phyloP scores from a whole-genome alignment of 257 asterid genomes.

The Lantana camara region DNA sequence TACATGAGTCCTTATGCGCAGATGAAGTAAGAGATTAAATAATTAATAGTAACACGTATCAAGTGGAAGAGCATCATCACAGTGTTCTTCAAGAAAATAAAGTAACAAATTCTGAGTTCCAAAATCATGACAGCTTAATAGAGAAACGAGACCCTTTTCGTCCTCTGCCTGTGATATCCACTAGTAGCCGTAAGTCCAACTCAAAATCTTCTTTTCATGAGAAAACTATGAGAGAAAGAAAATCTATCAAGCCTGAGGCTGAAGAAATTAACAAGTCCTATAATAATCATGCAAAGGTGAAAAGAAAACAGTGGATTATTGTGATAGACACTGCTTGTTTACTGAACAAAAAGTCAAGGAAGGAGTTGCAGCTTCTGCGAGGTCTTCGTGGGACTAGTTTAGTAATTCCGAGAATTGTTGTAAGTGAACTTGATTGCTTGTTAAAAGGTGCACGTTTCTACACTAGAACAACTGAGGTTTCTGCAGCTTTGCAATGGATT shows the following conservation, averaged over 20 bases:
- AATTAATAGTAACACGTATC: slow-evolving; percentile 28
- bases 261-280: slow-evolving; percentile 26
- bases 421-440: slow-evolving; percentile 88
- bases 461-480: slow-evolving; percentile 60
- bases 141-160: slow-evolving; percentile 55
- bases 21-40: too few species aligned
- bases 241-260: slow-evolving; percentile 29
- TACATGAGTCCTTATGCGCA: too few species aligned
- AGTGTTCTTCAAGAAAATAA: slow-evolving; percentile 41
- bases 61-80: slow-evolving; percentile 27
- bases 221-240: slow-evolving; percentile 28
- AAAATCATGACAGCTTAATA: slow-evolving; percentile 26
- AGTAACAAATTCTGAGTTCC: slow-evolving; percentile 28
- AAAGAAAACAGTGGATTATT: slow-evolving; percentile 60
- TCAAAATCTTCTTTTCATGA: slow-evolving; percentile 38
- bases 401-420: slow-evolving; percentile 74
- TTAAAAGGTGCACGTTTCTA: slow-evolving; percentile 56
- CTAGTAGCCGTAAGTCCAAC: slow-evolving; percentile 25
- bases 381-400: slow-evolving; percentile 73
- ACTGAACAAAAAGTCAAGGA: slow-evolving; percentile 73
- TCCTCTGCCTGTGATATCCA: slow-evolving; percentile 39
- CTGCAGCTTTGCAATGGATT: slow-evolving; percentile 79
- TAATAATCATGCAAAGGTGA: slow-evolving; percentile 32
- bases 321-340: slow-evolving; percentile 69
- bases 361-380: slow-evolving; percentile 73